Percentiles rank a stretch among this genome's conserved stretches.
Conservation (phyloP, 2,329 filamentous ascomycete species). For the Phialemonium atrogriseum region DNA sequence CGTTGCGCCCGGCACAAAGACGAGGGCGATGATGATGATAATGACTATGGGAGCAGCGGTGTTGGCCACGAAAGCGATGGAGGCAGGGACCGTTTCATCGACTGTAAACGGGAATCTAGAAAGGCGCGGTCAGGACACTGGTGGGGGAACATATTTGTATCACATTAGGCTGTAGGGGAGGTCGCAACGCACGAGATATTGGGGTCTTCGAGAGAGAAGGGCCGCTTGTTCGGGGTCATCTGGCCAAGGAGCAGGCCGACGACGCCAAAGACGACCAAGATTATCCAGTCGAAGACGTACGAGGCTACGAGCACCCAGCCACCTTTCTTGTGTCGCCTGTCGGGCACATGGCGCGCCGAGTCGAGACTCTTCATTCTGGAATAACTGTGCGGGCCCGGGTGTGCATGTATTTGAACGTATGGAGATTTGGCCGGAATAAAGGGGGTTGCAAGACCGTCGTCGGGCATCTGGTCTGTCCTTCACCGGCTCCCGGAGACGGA, state of each 20-base stretch:
- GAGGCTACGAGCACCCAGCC: conserved; percentile 44
- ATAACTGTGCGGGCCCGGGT: conserved; percentile 5
- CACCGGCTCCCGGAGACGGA: no score
- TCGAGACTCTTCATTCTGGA: no score
- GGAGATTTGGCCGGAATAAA: neutral
- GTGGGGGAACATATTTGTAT: conserved; percentile 3
- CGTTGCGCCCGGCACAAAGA: conserved; percentile 65
- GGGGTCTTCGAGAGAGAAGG: conserved; percentile 65
- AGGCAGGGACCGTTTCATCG: conserved; percentile 63
- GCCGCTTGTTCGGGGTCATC: conserved; percentile 56
- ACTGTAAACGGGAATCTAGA: conserved; percentile 59
- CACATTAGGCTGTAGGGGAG: conserved; percentile 3
- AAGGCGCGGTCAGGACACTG: no score
- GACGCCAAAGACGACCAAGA: conserved; percentile 51
- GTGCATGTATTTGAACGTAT: neutral
- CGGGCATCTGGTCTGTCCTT: no score
- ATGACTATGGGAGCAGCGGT: conserved; percentile 57
- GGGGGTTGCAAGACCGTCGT: neutral
- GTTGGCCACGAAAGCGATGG: conserved; percentile 55
- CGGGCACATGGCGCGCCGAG: neutral
- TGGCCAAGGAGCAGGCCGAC: conserved; percentile 52
- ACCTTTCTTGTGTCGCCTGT: conserved; percentile 13
- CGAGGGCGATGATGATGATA: conserved; percentile 59
- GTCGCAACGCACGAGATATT: conserved; percentile 57
- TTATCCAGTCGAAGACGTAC: conserved; percentile 67